phyloP scores from a whole-genome alignment of 1,284 basidiomycete genomes.

The Marasmius tenuissimus region DNA sequence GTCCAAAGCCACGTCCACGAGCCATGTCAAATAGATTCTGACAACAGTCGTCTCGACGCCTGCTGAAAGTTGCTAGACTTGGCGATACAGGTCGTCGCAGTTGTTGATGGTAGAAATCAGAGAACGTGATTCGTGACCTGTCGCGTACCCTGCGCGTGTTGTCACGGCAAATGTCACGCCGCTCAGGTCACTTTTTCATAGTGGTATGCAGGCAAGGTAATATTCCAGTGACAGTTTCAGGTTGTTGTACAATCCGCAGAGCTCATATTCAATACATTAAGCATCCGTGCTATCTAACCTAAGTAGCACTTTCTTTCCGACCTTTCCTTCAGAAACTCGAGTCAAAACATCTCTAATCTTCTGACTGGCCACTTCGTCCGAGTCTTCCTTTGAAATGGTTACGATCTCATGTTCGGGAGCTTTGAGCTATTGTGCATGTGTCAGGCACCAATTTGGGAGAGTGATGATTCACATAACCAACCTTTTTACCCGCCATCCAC shows the following conservation, averaged over 20 bases:
- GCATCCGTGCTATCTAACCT: slow-evolving; percentile 39
- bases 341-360: slow-evolving; percentile 49
- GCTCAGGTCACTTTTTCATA: too few species aligned
- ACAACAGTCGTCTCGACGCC: not conserved
- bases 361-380: slow-evolving; percentile 52
- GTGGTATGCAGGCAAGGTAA: not conserved
- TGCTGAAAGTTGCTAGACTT: not conserved
- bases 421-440: slow-evolving; percentile 44
- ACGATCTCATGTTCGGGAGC: slow-evolving; percentile 70
- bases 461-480: slow-evolving; percentile 23
- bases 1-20: slow-evolving; percentile 21
- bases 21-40: slow-evolving; percentile 15
- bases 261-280: not conserved
- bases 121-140: too few species aligned
- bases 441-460: slow-evolving; percentile 4
- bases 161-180: too few species aligned
- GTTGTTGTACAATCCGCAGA: not conserved
- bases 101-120: not conserved
- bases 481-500: slow-evolving; percentile 57
- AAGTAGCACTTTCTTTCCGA: slow-evolving; percentile 73
- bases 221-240: not conserved
- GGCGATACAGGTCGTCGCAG: not conserved
- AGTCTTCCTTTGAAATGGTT: slow-evolving; percentile 43
- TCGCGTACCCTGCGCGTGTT: too few species aligned
- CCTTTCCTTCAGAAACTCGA: slow-evolving; percentile 50